phyloP scores from a whole-genome alignment of 148 eudicot species.

The Vaccinium myrtillus region DNA sequence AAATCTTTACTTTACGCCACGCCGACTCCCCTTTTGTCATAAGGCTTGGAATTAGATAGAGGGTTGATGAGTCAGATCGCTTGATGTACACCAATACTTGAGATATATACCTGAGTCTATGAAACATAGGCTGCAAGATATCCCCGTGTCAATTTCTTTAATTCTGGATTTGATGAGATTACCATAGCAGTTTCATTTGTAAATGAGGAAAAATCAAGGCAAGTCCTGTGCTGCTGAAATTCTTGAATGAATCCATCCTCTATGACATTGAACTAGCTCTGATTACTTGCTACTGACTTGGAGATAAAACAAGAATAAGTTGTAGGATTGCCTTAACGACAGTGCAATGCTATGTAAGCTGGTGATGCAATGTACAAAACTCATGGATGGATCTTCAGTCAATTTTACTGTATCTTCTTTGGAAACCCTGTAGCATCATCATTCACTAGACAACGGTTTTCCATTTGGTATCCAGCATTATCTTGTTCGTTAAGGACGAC shows the following conservation, averaged over 20 bases:
- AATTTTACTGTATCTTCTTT: background rate
- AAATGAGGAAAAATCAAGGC: background rate
- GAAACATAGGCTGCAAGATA: background rate
- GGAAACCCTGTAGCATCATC: background rate
- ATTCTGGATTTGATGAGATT: background rate
- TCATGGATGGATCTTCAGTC: background rate
- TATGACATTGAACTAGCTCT: background rate
- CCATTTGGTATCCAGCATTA: background rate
- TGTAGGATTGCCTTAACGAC: background rate
- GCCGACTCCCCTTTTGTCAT: too few relatives aligned
- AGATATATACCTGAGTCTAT: background rate
- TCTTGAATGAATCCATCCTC: too few relatives aligned
- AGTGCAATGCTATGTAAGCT: background rate
- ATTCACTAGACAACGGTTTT: background rate
- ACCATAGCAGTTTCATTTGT: background rate
- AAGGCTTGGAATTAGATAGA: background rate
- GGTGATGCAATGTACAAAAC: background rate
- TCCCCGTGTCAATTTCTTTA: background rate
- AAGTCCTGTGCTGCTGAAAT: too few relatives aligned
- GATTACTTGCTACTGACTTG: conserved; percentile 8
- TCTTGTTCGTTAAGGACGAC: background rate
- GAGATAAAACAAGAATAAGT: background rate
- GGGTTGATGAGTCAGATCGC: background rate
- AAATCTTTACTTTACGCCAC: too few relatives aligned
- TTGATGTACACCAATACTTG: background rate